Evolutionary conservation across 2,329 filamentous ascomycete species (phyloP), one percentile per base, ranked within the genome.

Genomic region (Lojkania enalia): DNA sequence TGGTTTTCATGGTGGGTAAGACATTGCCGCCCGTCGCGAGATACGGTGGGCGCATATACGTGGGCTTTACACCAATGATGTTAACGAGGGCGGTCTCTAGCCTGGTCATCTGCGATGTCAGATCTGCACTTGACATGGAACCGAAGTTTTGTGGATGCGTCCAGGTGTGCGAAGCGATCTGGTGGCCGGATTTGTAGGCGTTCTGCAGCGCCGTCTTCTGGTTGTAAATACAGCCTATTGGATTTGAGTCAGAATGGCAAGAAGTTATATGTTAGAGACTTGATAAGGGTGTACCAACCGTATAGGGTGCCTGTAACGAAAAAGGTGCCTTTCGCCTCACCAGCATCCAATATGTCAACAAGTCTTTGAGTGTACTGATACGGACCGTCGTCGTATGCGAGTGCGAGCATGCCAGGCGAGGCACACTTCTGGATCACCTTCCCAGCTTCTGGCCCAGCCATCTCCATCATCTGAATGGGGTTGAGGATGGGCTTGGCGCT

Each of bases 31-130:
- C 57, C 0, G 64, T 67, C 11, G 63, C 63, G 35, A 68, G 63
- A 44, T 69, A 68, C 0, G 66, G 66, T 1, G 65, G 65, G 0
- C 66, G 65, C 66, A 68, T 68, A 53, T 69, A 69, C 0, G 66
- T 69, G 2, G 66, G 65, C 45, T 66, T 66, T 14, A 58, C 55
- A 44, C 66, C 65, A 40, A 68, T 67, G 45, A 69, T 68, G 54
- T 65, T 67, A 45, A 63, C 51, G 23, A 67, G 53, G 2, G 66
- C 66, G n/a, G 54, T 56, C 37, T 69, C 66, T 9, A 69, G 51
- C 31, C 55, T 53, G 20, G 52, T 46, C 66, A 69, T 69, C 48
- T 69, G 58, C 6, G 46, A 50, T 3, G 58, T 67, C 1, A 69
- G 50, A 31, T 64, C 63, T 16, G 47, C 43, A 13, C 55, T 42